phyloP scores from a whole-genome alignment of 2,329 filamentous ascomycete genomes.

The Alternaria sp. region DNA sequence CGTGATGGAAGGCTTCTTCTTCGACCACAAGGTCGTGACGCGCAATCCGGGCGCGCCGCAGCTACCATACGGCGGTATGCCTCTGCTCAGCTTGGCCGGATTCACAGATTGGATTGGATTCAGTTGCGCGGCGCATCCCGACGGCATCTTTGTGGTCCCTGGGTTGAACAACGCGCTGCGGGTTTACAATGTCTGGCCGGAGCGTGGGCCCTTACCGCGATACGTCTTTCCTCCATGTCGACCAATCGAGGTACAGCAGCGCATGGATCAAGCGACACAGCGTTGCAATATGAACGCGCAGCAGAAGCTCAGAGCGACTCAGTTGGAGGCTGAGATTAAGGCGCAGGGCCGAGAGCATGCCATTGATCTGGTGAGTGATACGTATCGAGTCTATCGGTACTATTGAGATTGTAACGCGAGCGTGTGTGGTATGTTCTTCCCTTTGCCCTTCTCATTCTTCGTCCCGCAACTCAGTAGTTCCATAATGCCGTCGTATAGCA shows the following conservation, averaged over 20 bases:
- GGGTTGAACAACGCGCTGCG: not conserved
- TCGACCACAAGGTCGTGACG: conserved; percentile 1
- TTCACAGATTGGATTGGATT: conserved; percentile 1
- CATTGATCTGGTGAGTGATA: not conserved
- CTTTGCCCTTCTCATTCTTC: too few relatives aligned
- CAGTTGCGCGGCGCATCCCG: not conserved
- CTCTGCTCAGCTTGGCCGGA: not conserved
- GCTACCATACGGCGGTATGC: conserved; percentile 1
- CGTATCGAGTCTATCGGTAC: not conserved
- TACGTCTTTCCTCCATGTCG: not conserved
- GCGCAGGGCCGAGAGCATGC: not conserved
- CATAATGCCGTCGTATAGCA: too few relatives aligned
- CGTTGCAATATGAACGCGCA: not conserved
- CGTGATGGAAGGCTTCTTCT: conserved; percentile 2
- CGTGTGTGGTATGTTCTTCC: not conserved
- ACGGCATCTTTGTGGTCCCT: not conserved
- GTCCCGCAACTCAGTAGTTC: too few relatives aligned
- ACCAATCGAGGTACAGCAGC: not conserved
- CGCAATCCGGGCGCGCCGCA: not conserved
- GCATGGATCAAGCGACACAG: not conserved
- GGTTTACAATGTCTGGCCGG: not conserved
- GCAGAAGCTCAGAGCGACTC: not conserved
- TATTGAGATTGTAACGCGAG: not conserved
- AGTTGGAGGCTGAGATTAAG: not conserved
- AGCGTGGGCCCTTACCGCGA: conserved; percentile 2